phyloP scores from a whole-genome alignment of 176 grass and related monocot species.

The Poa pratensis region DNA sequence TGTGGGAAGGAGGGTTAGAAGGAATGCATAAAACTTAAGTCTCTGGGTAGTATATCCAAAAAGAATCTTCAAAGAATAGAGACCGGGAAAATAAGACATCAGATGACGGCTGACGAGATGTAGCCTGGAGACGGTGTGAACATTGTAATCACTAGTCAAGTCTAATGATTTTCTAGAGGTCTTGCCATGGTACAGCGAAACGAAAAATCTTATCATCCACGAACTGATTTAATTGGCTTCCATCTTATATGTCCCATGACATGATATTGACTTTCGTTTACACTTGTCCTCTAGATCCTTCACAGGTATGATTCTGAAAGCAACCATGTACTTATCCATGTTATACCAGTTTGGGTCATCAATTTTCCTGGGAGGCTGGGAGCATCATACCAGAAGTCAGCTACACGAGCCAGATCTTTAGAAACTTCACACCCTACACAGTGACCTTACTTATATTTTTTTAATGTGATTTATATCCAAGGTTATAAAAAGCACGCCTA shows the following conservation, averaged over 20 bases:
- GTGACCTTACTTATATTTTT: background rate
- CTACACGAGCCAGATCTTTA: background rate
- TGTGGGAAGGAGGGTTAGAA: background rate
- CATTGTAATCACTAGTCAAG: background rate
- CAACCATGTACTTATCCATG: background rate
- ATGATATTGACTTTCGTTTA: constrained; percentile 1
- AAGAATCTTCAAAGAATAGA: background rate
- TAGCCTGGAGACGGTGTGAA: background rate
- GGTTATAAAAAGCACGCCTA: too few relatives aligned
- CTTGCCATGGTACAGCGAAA: background rate
- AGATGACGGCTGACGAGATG: background rate
- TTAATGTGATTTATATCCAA: too few relatives aligned
- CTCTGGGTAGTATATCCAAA: background rate
- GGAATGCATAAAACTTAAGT: background rate
- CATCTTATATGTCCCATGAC: constrained; percentile 5
- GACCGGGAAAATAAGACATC: background rate
- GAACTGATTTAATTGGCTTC: constrained; percentile 4
- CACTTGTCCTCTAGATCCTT: background rate
- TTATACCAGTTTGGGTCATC: background rate
- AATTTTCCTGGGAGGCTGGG: background rate
- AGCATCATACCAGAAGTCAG: background rate
- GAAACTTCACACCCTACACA: background rate
- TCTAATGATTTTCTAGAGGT: background rate
- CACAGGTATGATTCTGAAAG: background rate
- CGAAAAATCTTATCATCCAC: background rate